Base-by-base conservation (phyloP, 2,329 filamentous ascomycete species). In the Colletotrichum sp. region DNA sequence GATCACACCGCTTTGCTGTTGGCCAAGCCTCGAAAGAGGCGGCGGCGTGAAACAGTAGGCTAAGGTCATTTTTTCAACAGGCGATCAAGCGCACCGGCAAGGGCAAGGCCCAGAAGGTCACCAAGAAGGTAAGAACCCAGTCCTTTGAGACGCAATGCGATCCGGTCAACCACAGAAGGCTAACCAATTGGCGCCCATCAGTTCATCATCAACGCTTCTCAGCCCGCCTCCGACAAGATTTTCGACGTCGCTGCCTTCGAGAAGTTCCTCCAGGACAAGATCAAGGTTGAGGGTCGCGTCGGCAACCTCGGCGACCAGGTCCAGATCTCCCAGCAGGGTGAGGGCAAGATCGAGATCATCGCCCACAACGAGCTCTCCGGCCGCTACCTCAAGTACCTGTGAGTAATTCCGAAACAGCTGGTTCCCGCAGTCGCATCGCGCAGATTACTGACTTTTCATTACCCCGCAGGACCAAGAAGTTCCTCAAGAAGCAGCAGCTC, bases 401-500 rank as follows among this genome's bases (percentile, higher is more conserved):
- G 91, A 81, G 95, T 91, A 32, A 26, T 52, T 28, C 48, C 77
- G 57, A 26, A 26, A 16, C 1, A 30, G 28, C 57, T 18, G 26
- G 13, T 16, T 15, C 30, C 16, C 32, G 7, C 21, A 48, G 5
- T 28, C 6, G 15, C 10, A 16, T 8, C 26, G 8, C 4, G 18
- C n/a, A 48, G 36, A 38, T 64, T 4, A 16, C 76, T 78, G 32
- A 78, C 71, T 4, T n/a, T 3, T 30, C 24, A 5, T 21, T 18
- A 26, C 52, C 13, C 26, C 77, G 65, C 81, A 98, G 95, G 87
- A 99, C 97, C 88, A 99, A 99, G 95, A 99, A 99, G 93, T 99
- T 98, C 94, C 94, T 99, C 89, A 99, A 99, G 96, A 99, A 99
- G 95, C 95, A 98, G 92, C 96, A 99, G 93, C 95, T 99, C 87